Conservation (phyloP, 2,329 filamentous ascomycete species). For the Plenodomus lindquistii region DNA sequence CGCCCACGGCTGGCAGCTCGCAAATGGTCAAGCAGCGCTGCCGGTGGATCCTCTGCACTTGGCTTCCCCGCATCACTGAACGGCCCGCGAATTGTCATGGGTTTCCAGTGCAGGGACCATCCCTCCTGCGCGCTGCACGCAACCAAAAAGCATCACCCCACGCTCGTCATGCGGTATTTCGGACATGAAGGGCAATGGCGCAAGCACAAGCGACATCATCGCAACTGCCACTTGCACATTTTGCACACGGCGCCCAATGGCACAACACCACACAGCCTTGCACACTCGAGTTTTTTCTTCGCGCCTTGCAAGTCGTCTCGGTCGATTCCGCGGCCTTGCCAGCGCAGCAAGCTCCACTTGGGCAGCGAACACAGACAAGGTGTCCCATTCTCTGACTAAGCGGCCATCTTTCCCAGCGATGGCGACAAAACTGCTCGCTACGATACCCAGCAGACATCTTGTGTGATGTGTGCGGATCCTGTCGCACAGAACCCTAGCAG, state of each 20-base stretch:
- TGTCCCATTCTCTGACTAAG: neutral
- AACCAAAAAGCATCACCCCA: slow-evolving; percentile 22
- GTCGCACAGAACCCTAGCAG: neutral
- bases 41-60: slow-evolving; percentile 9
- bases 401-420: slow-evolving; percentile 13
- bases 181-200: slow-evolving; percentile 19
- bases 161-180: slow-evolving; percentile 21
- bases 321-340: neutral
- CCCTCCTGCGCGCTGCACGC: slow-evolving; percentile 11
- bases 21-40: slow-evolving; percentile 8
- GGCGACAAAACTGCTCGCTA: slow-evolving; percentile 21
- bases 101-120: slow-evolving; percentile 12
- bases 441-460: slow-evolving; percentile 15
- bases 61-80: slow-evolving; percentile 25
- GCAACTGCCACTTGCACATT: slow-evolving; percentile 3
- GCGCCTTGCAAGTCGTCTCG: neutral
- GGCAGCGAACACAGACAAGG: neutral
- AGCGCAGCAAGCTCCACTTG: neutral
- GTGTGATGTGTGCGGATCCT: slow-evolving; percentile 16
- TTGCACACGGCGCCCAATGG: neutral
- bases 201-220: slow-evolving; percentile 12
- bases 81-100: slow-evolving; percentile 24
- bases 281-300: neutral
- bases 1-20: slow-evolving; percentile 3
- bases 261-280: neutral